Evolutionary conservation across 1,139 yeast genomes (phyloP).

Genomic region (Geotrichum aggregatum): DNA sequence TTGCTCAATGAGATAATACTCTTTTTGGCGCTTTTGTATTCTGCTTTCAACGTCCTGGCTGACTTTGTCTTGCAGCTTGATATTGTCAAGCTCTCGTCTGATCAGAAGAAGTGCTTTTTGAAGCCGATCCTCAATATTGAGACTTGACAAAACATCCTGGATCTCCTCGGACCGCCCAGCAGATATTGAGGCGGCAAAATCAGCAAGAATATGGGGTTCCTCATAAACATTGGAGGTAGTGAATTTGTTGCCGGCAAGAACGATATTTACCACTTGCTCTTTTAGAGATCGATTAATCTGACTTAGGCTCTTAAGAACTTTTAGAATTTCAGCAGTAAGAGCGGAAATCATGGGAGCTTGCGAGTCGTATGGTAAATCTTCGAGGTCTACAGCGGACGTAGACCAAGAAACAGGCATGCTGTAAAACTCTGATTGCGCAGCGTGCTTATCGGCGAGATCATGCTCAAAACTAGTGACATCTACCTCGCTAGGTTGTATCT

Average conservation of each 20-base stretch:
- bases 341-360: slow-evolving; percentile 74
- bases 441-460: slow-evolving; percentile 6
- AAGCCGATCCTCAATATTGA: slow-evolving; percentile 69
- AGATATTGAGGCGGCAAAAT: slow-evolving; percentile 72
- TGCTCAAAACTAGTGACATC: slow-evolving; percentile 14
- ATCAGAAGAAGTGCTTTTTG: slow-evolving; percentile 71
- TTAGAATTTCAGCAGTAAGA: slow-evolving; percentile 61
- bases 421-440: slow-evolving; percentile 25
- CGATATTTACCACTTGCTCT: slow-evolving; percentile 60
- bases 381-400: slow-evolving; percentile 48
- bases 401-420: slow-evolving; percentile 57
- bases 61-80: slow-evolving; percentile 61
- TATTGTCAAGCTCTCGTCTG: slow-evolving; percentile 73
- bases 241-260: slow-evolving; percentile 21
- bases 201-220: slow-evolving; percentile 70
- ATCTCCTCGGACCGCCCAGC: slow-evolving; percentile 62
- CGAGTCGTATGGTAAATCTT: slow-evolving; percentile 72
- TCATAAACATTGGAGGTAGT: slow-evolving; percentile 60
- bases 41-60: slow-evolving; percentile 62
- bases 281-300: slow-evolving; percentile 55
- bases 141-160: slow-evolving; percentile 67
- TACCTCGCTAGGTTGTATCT: neutral
- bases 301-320: slow-evolving; percentile 60
- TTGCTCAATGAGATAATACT: slow-evolving; percentile 62
- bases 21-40: slow-evolving; percentile 64